These are phyloP conservation scores for Polytolypa hystricis DNA, from an alignment of 2,329 filamentous ascomycete species.

Conservation along the genomic window DNA sequence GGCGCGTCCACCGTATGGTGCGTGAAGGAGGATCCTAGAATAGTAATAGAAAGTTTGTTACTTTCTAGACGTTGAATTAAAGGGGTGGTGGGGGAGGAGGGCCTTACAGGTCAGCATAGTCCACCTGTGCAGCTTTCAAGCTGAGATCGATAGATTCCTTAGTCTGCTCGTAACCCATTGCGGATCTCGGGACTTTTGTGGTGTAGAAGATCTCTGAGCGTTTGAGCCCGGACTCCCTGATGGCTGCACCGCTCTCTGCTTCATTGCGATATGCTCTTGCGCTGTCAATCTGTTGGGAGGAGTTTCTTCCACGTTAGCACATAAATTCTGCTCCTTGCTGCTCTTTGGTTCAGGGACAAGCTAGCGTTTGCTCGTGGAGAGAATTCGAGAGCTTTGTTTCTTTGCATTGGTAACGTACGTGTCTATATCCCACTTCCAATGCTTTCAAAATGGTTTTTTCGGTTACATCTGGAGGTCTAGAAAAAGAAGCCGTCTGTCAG, in stretches of 20 bases:
- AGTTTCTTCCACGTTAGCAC: no score
- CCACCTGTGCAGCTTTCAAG: constrained; percentile 50
- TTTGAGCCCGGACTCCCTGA: constrained; percentile 40
- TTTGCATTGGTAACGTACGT: constrained; percentile 40
- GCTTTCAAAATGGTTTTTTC: constrained; percentile 48
- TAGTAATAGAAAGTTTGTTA: not conserved
- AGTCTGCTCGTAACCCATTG: constrained; percentile 52
- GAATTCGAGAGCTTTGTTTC: no score
- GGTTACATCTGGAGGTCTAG: constrained; percentile 44
- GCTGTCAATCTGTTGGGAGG: constrained; percentile 40
- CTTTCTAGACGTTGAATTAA: not conserved
- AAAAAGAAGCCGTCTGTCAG: not conserved
- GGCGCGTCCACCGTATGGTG: constrained; percentile 28
- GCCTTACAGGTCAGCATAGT: constrained; percentile 54
- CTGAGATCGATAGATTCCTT: constrained; percentile 54
- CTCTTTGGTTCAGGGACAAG: no score
- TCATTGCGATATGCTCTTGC: constrained; percentile 50
- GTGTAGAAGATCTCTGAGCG: constrained; percentile 52
- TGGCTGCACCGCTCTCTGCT: constrained; percentile 41
- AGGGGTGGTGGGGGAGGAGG: no score
- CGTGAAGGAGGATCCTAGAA: constrained; percentile 28
- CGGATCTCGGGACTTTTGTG: constrained; percentile 44
- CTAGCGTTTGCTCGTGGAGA: not conserved
- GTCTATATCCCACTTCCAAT: constrained; percentile 45
- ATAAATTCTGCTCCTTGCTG: no score